phyloP scores from a whole-genome alignment of 1,139 yeast species.

The Kurtzmaniella quercitrusa region DNA sequence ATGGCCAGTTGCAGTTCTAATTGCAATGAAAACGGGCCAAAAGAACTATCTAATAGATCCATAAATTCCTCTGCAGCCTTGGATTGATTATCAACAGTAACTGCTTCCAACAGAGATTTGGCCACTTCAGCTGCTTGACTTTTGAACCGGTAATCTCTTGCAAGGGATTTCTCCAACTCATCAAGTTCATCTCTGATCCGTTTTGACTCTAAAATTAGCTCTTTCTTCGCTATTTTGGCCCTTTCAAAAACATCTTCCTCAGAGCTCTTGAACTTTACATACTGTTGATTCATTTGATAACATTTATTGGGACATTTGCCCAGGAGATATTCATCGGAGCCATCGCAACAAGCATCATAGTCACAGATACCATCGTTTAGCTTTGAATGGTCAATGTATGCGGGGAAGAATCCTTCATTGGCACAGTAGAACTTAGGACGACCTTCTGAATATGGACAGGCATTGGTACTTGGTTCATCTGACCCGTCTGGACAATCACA shows the following conservation, averaged over 20 bases:
- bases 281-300: conserved; percentile 36
- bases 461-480: conserved; percentile 95
- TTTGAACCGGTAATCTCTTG: not conserved
- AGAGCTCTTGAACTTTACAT: conserved; percentile 14
- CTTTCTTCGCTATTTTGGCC: conserved; percentile 20
- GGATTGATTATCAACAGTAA: conserved; percentile 20
- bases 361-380: conserved; percentile 94
- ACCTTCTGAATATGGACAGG: conserved; percentile 49
- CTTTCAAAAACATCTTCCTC: conserved; percentile 15
- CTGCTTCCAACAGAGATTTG: not conserved
- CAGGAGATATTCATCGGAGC: conserved; percentile 69
- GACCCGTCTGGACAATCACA: conserved; percentile 99
- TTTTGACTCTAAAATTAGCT: conserved; percentile 8
- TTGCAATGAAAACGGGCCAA: conserved; percentile 14
- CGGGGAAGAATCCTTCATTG: conserved; percentile 65
- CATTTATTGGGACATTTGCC: conserved; percentile 57
- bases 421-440: conserved; percentile 62
- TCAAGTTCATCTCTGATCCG: conserved; percentile 7
- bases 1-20: conserved; percentile 17
- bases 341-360: conserved; percentile 87
- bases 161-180: not conserved
- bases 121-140: not conserved
- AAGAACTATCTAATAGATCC: conserved; percentile 13
- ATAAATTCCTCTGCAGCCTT: conserved; percentile 12
- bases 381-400: conserved; percentile 54